These are phyloP conservation scores for Platanthera zijinensis DNA, from an alignment of 106 monocot genomes.

Conservation along the genomic window DNA sequence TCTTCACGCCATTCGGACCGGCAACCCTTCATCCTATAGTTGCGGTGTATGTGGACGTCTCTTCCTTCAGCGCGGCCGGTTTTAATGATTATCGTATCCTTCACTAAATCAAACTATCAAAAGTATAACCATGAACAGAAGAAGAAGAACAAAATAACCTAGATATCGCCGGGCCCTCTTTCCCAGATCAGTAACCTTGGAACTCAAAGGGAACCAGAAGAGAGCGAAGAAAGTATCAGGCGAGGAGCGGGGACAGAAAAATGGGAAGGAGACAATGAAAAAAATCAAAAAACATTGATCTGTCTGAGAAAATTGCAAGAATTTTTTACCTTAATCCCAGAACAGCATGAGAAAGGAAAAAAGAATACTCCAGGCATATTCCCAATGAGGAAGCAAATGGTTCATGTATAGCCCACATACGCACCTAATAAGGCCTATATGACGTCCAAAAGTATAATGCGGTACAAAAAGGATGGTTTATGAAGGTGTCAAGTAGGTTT, in stretches of 20 bases:
- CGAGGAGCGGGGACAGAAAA: not conserved
- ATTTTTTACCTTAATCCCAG: not conserved
- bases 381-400: no score
- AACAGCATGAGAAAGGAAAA: not conserved
- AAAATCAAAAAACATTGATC: not conserved
- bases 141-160: not conserved
- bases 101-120: not conserved
- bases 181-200: not conserved
- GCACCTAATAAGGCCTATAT: no score
- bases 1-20: conserved; percentile 5
- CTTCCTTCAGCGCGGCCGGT: not conserved
- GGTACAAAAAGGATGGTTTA: no score
- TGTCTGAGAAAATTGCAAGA: not conserved
- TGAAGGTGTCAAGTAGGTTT: no score
- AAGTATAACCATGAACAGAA: not conserved
- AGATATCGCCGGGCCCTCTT: not conserved
- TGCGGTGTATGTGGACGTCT: no score
- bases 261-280: not conserved
- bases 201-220: not conserved
- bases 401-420: no score
- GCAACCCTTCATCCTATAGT: conserved; percentile 5
- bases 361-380: no score
- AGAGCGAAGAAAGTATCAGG: not conserved
- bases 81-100: not conserved
- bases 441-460: no score